Evolutionary conservation across 192 early-diverging fungal species (phyloP).

Genomic region (Mortierella alpina): DNA sequence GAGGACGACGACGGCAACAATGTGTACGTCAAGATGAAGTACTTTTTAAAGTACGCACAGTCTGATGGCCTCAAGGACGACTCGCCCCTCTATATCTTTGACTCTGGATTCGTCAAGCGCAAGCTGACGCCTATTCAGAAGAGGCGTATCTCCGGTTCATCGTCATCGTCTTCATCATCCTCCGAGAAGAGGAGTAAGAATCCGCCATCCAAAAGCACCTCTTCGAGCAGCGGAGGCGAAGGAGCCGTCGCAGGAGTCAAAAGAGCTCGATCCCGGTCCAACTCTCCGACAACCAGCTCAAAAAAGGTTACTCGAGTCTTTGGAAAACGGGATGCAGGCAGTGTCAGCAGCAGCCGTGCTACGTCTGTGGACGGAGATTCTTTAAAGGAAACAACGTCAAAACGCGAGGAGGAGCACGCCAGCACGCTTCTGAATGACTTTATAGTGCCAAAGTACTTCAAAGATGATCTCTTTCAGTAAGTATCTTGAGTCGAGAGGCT

Average conservation of each 20-base stretch:
- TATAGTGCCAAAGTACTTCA: conserved; percentile 75
- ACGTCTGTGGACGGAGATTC: background rate
- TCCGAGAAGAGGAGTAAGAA: conserved; percentile 4
- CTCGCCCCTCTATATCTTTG: conserved; percentile 86
- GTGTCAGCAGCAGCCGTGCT: background rate
- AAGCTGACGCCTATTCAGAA: conserved; percentile 45
- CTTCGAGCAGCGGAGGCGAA: conserved; percentile 8
- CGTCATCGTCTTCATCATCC: conserved; percentile 39
- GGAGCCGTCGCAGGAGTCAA: conserved; percentile 18
- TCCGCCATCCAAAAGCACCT: background rate
- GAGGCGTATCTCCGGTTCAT: conserved; percentile 37
- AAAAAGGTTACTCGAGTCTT: conserved; percentile 36
- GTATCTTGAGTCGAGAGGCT: background rate
- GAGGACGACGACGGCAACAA: conserved; percentile 80
- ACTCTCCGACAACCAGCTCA: conserved; percentile 15
- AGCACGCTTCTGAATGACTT: conserved; percentile 70
- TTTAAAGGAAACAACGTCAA: conserved; percentile 8
- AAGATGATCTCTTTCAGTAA: conserved; percentile 75
- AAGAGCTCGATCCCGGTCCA: conserved; percentile 34
- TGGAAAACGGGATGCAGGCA: conserved; percentile 21
- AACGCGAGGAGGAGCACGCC: conserved; percentile 41
- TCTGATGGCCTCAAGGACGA: conserved; percentile 68
- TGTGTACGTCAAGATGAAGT: conserved; percentile 71
- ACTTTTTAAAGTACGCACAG: conserved; percentile 68
- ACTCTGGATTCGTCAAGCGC: conserved; percentile 70